These are phyloP conservation scores for Pseudonectria buxi DNA, from an alignment of 2,329 filamentous ascomycete species.

Conservation along the genomic window DNA sequence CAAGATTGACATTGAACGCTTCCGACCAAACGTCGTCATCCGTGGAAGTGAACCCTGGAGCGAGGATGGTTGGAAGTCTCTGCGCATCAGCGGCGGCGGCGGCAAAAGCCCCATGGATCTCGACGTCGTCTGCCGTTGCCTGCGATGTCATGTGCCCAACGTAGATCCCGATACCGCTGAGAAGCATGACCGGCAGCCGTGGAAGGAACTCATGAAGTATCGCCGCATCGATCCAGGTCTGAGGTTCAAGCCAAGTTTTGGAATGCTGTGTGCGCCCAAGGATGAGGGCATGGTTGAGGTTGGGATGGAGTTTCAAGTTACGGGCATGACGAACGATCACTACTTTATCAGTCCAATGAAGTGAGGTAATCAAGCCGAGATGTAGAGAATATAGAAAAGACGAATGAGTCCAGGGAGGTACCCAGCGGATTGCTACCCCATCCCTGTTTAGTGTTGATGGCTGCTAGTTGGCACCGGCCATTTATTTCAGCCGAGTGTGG, in stretches of 20 bases:
- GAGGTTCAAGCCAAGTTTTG: constrained; percentile 60
- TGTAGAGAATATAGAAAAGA: no score
- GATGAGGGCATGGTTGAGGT: constrained; percentile 47
- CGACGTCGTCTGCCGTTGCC: constrained; percentile 53
- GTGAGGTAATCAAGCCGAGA: no score
- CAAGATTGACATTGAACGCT: constrained; percentile 53
- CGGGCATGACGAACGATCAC: constrained; percentile 50
- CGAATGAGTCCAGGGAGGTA: no score
- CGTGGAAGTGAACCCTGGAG: constrained; percentile 49
- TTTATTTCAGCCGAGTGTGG: no score
- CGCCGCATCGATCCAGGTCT: constrained; percentile 52
- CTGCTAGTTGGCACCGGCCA: no score
- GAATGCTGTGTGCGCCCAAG: constrained; percentile 56
- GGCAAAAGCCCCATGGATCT: constrained; percentile 30
- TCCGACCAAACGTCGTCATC: constrained; percentile 58
- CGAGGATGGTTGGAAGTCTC: constrained; percentile 57
- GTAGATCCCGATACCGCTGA: constrained; percentile 56
- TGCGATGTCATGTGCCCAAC: constrained; percentile 57
- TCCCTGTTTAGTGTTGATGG: no score
- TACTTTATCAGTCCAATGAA: constrained; percentile 24
- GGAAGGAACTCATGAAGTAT: constrained; percentile 56
- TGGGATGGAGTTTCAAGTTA: constrained; percentile 52
- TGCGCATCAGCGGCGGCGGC: constrained; percentile 34
- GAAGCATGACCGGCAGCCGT: constrained; percentile 53
- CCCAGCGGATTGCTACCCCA: no score